Evolutionary conservation across 2,329 filamentous ascomycete genomes (phyloP), one percentile per base, ranked within the genome.

Genomic region (Dactylellina cionopaga): DNA sequence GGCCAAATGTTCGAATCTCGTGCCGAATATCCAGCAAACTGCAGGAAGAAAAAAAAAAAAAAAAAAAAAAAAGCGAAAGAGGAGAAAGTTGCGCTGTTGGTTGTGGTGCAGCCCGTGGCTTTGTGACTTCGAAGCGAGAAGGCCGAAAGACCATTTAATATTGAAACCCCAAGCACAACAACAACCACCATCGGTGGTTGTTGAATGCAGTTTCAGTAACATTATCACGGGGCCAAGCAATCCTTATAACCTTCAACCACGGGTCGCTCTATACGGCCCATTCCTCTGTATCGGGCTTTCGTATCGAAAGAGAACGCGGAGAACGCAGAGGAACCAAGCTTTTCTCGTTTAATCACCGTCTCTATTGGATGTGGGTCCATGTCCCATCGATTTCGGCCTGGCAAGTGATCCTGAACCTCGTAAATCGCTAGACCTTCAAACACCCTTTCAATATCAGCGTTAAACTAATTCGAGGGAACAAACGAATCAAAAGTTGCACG

Each of bases 151-250:
- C 13, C 39, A 41, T 27, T n/a, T 3, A 41, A 15, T 15, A 51
- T 56, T 66, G 51, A 66, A 66, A 66, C 62, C 44, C 62, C 62
- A 66, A 66, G 62, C 49, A 66, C 51, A 51, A 66, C 51, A 66
- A 46, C 10, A 27, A 35, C 43, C n/a, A 27, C 37, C 24, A 11
- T 3, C 15, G 7, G 11, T 35, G n/a, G n/a, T n/a, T n/a, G n/a
- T n/a, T n/a, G 25, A 44, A 47, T 27, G 25, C 29, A 31, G 59
- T 62, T 24, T 17, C 7, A 22, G 25, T 17, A 39, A 24, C 24
- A 15, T n/a, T 17, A 55, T 62, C 56, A 70, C 41, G 47, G 47
- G 65, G 39, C 19, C 37, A 47, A 49, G 41, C 24, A 31, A 31
- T 56, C 51, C 43, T 51, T 58, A 58, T 47, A 62, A 63, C 47